phyloP scores from a whole-genome alignment of 2,329 filamentous ascomycete species.

The Malbranchea cinnamomea region DNA sequence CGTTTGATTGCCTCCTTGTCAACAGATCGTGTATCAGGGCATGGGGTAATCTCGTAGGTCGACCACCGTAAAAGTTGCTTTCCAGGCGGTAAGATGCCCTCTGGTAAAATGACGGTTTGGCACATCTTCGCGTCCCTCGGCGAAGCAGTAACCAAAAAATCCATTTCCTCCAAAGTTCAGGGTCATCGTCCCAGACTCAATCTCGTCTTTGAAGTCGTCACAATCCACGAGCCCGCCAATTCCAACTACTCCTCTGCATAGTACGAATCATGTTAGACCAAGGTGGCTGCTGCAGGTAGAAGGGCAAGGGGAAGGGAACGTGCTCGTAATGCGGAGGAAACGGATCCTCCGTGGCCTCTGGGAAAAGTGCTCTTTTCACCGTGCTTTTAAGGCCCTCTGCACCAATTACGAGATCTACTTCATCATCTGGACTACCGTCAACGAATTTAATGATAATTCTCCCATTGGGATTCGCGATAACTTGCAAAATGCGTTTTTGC shows the following conservation, averaged over 20 bases:
- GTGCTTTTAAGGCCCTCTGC: constrained; percentile 28
- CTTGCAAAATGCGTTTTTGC: constrained; percentile 18
- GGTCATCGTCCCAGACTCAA: constrained; percentile 26
- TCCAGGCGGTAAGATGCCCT: constrained; percentile 14
- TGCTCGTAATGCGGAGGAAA: constrained; percentile 29
- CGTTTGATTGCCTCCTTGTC: constrained; percentile 18
- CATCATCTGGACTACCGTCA: constrained; percentile 18
- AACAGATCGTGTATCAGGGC: constrained; percentile 18
- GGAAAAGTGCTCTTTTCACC: constrained; percentile 23
- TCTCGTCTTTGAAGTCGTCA: constrained; percentile 13
- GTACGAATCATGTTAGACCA: neutral
- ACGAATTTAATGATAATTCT: constrained; percentile 19
- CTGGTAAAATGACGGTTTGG: constrained; percentile 13
- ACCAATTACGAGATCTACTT: constrained; percentile 29
- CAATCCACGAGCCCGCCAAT: constrained; percentile 32
- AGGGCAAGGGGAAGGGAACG: constrained; percentile 6
- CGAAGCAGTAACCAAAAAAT: constrained; percentile 36
- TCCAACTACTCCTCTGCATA: constrained; percentile 25
- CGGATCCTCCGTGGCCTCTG: constrained; percentile 16
- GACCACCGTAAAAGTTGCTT: constrained; percentile 32
- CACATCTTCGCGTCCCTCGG: constrained; percentile 12
- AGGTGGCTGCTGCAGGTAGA: neutral
- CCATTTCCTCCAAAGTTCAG: constrained; percentile 34
- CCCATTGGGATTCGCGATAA: constrained; percentile 15
- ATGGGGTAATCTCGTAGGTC: constrained; percentile 23